Evolutionary conservation across 768 basidiomycete genomes (phyloP), one percentile per base, ranked within the genome.

Genomic region (Mycena crocata): DNA sequence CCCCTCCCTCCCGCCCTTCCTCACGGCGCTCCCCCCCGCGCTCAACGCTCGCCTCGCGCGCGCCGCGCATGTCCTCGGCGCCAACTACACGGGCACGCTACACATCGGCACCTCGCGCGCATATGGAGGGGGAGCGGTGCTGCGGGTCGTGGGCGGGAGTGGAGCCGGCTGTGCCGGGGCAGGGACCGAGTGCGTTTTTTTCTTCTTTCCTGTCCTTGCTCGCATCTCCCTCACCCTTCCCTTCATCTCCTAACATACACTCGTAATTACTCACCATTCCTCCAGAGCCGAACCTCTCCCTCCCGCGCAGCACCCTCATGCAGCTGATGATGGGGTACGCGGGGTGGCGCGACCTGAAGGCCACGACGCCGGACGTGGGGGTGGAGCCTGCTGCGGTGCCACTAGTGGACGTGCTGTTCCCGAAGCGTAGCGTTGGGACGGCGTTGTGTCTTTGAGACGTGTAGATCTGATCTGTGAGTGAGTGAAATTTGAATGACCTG

Each of bases 21-120:
- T 64, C 9, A 7, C 30, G 19, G 28, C 55, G 7, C 46, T 57
- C 2, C 2, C 14, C 3, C 46, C 54, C 23, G 62, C 37, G 10
- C 31, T 64, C 35, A 56, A 56, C 30, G 37, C 51, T 5, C 54
- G 55, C 28, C 34, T 63, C 15, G 54, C 45, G 2, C 13, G 28
- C 30, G 40, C 55, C 1, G 15, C 5, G 21, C 55, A 34, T 24
- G 21, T 51, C 31, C 40, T 64, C 39, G 63, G 56, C 31, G 26
- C 31, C 21, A 64, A 50, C 40, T 58, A 51, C 57, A 7, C 63
- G 9, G 34, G n/a, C 7, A 26, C 50, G 17, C 35, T 59, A 34
- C 57, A 34, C 63, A 57, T 65, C 64, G 42, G n/a, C n/a, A n/a
- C n/a, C n/a, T n/a, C n/a, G n/a, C n/a, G 42, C 21, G 44, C n/a